Evolutionary conservation across 116 monocot species (phyloP).

Genomic region (Zostera marina): DNA sequence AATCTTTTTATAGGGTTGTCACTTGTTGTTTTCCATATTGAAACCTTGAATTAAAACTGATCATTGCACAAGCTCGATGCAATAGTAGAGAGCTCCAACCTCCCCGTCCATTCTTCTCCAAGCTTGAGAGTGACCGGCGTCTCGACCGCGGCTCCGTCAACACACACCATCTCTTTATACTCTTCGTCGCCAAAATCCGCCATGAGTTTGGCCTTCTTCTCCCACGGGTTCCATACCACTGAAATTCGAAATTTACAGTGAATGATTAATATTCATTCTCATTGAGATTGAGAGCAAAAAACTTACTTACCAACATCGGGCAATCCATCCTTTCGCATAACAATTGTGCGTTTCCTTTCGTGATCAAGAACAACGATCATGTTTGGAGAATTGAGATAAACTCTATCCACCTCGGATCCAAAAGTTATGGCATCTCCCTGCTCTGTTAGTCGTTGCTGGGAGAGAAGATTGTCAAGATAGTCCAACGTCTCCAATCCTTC

Average conservation of each 20-base stretch:
- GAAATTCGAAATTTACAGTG: neutral
- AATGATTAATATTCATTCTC: neutral
- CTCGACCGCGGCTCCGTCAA: slow-evolving; percentile 62
- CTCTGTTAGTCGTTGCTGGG: slow-evolving; percentile 60
- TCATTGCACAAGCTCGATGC: slow-evolving; percentile 61
- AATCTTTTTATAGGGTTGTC: too few species aligned
- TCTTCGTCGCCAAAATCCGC: slow-evolving; percentile 71
- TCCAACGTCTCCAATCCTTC: slow-evolving; percentile 89
- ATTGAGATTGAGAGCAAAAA: neutral
- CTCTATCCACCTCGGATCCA: slow-evolving; percentile 86
- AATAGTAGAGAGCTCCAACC: slow-evolving; percentile 50
- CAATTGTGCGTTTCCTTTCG: slow-evolving; percentile 72
- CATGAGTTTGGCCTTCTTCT: slow-evolving; percentile 77
- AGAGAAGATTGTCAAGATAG: slow-evolving; percentile 72
- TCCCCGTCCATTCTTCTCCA: slow-evolving; percentile 81
- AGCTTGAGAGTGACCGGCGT: slow-evolving; percentile 52
- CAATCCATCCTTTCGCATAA: slow-evolving; percentile 73
- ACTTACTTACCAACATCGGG: slow-evolving; percentile 71
- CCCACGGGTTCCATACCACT: slow-evolving; percentile 99
- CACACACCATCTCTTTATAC: slow-evolving; percentile 90
- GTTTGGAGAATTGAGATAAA: slow-evolving; percentile 70
- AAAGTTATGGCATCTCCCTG: slow-evolving; percentile 93
- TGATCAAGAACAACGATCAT: slow-evolving; percentile 71
- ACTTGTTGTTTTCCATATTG: too few species aligned
- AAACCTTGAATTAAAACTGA: slow-evolving; percentile 1